Base-by-base conservation (phyloP, 2,329 filamentous ascomycete species). In the Fusarium floridanum region DNA sequence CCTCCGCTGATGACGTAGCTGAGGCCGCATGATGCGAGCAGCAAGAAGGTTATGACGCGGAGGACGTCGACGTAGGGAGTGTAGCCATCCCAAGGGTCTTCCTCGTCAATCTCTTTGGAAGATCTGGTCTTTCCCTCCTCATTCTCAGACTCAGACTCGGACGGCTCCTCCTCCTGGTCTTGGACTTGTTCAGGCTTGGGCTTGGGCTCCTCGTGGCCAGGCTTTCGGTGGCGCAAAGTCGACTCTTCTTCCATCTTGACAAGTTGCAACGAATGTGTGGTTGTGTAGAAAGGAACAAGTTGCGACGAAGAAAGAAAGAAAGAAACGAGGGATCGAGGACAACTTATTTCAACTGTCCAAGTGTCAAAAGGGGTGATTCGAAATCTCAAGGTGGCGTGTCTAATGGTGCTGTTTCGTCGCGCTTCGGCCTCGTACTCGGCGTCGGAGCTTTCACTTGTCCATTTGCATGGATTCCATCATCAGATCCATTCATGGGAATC, bases 1-100 rank as follows among this genome's bases (percentile, higher is more conserved):
- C 92, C 92, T 71, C 88, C 87, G 53, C 93, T 95, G 76, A 94
- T 87, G 73, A 95, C 90, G 83, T 95, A 96, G 84, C 93, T 95
- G 64, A 95, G 85, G 20, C 89, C 91, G 78, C 88, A 90, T 27
- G 91, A 93, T 56, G 92, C 89, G 50, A 94, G 76, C 37, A 92
- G 75, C 16, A 95, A 82, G 64, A 94, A 94, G 36, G 88, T 88
- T 55, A 95, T 78, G 34, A 95, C 87, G 36, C 94, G 92, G 68
- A 95, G 83, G 63, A 93, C 82, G 81, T 96, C 94, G 37, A 95
- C 84, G 83, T 84, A 88, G 12, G 84, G 84, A 70, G 80, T 85
- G 76, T 87, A 87, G 27, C 78, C 78, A 55, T 95, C 92, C 72
- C 72, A 74, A 22, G 65, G 59, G 80, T 76, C 89, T 68, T 93